These are phyloP conservation scores for Xylariales sp. DNA, from an alignment of 2,329 filamentous ascomycete genomes.

Conservation along the genomic window DNA sequence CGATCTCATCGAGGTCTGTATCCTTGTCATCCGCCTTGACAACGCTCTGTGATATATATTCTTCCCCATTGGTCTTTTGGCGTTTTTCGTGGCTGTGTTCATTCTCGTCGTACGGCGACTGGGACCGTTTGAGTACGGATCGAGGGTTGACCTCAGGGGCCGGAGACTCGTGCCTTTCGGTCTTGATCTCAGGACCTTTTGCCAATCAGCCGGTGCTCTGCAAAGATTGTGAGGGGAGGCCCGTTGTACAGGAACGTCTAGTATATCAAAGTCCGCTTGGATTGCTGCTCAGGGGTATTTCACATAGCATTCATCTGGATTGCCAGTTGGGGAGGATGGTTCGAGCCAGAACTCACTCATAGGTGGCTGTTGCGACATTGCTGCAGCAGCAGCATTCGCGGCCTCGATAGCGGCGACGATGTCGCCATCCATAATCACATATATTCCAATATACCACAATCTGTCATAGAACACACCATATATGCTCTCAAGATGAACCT, in stretches of 20 bases:
- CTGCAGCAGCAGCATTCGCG: slow-evolving; percentile 3
- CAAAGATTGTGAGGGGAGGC: slow-evolving; percentile 11
- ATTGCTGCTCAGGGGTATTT: too few species aligned
- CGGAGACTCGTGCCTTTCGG: slow-evolving; percentile 21
- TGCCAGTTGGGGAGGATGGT: too few species aligned
- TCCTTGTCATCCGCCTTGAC: slow-evolving; percentile 15
- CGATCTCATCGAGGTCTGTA: slow-evolving; percentile 9
- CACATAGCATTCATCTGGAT: too few species aligned
- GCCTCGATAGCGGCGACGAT: slow-evolving; percentile 8
- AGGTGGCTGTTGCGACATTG: neutral
- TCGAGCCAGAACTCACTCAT: neutral
- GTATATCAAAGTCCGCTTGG: too few species aligned
- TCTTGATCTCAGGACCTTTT: slow-evolving; percentile 26
- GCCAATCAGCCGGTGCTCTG: too few species aligned
- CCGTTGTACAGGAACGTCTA: too few species aligned
- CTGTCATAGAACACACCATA: slow-evolving; percentile 3
- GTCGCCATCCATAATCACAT: slow-evolving; percentile 12
- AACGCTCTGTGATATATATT: slow-evolving; percentile 6
- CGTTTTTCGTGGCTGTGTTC: slow-evolving; percentile 21
- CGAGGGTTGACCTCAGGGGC: slow-evolving; percentile 11
- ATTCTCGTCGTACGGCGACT: slow-evolving; percentile 13
- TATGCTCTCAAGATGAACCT: slow-evolving; percentile 1
- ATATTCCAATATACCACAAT: slow-evolving; percentile 1
- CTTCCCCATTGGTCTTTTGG: slow-evolving; percentile 20
- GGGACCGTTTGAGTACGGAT: slow-evolving; percentile 23